phyloP scores from a whole-genome alignment of 2,329 filamentous ascomycete species.

The Beauveria australis region DNA sequence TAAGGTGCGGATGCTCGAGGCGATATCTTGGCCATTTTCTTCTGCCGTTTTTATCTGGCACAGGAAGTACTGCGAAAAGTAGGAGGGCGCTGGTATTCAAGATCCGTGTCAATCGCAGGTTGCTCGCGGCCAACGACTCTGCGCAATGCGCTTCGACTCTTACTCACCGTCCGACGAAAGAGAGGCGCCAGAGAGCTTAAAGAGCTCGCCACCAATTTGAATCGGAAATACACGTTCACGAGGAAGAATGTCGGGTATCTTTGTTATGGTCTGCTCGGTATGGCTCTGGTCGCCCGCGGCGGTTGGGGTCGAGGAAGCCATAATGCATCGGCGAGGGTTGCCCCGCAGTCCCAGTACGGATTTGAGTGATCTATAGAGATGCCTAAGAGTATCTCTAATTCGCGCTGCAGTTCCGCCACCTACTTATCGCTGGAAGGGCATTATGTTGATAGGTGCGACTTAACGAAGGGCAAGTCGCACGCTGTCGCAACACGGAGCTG shows the following conservation, averaged over 20 bases:
- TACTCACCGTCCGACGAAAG: constrained; percentile 62
- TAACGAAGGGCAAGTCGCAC: neutral
- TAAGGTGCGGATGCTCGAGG: constrained; percentile 59
- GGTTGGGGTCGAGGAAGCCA: neutral
- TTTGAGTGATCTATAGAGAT: neutral
- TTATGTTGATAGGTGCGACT: neutral
- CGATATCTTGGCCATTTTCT: constrained; percentile 45
- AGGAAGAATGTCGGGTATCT: constrained; percentile 52
- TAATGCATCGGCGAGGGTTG: neutral
- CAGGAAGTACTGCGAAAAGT: constrained; percentile 90
- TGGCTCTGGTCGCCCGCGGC: neutral
- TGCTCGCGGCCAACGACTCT: neutral
- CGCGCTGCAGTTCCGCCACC: neutral
- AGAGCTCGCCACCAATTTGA: constrained; percentile 64
- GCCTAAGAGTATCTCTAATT: neutral
- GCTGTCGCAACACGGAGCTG: neutral
- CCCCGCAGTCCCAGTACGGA: neutral
- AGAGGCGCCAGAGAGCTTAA: constrained; percentile 65
- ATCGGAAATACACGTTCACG: constrained; percentile 68
- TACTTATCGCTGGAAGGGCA: neutral
- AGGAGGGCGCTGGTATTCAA: constrained; percentile 67
- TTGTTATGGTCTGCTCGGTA: constrained; percentile 27
- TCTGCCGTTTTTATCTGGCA: constrained; percentile 65
- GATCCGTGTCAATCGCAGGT: neutral
- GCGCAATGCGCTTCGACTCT: neutral